Evolutionary conservation across 1,139 yeast species (phyloP), one percentile per base, ranked within the genome.

Genomic region (Lodderomyces parapsilosis): DNA sequence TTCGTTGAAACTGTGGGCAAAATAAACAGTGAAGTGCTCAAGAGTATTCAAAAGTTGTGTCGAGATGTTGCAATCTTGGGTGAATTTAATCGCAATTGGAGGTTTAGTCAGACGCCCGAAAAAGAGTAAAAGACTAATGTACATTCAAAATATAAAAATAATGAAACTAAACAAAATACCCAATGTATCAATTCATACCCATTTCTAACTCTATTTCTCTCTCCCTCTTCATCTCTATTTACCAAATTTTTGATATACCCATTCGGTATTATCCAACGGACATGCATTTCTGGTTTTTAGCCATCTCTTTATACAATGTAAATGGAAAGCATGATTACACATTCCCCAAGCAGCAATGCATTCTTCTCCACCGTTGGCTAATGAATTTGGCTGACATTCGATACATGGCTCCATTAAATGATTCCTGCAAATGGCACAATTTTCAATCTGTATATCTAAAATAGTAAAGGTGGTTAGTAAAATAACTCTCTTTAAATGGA

Each of bases 351-450:
- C 98, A 8, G 96, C 95, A 41, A 88, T 84, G 68, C 99, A 94
- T 53, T 86, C 94, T 38, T 81, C 85, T 39, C 79, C 77, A n/a
- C 84, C 70, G 42, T 81, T 68, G 45, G 65, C 78, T 62, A 82
- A 83, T 34, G 86, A 83, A 57, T 85, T 83, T 14, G 96, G 87
- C 63, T 90, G 96, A 62, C 99, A 94, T 62, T 91, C 99, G 53
- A 94, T 93, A 65, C 99, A 94, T 19, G 95, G 95, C 56, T 94
- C 99, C 99, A 94, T 94, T 55, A 93, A 78, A 66, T 93, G 98
- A 65, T 93, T 94, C 59, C 99, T 80, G 75, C 99, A 94, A 62
- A 94, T 94, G 37, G 99, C 98, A 72, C 99, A 94, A 45, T 89
- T 90, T 55, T 94, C 99, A 47, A 93, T 96, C 41, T 84, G 94